Evolutionary conservation across 371 early-diverging fungal species (phyloP).

Genomic region (Actinomortierella ambigua): DNA sequence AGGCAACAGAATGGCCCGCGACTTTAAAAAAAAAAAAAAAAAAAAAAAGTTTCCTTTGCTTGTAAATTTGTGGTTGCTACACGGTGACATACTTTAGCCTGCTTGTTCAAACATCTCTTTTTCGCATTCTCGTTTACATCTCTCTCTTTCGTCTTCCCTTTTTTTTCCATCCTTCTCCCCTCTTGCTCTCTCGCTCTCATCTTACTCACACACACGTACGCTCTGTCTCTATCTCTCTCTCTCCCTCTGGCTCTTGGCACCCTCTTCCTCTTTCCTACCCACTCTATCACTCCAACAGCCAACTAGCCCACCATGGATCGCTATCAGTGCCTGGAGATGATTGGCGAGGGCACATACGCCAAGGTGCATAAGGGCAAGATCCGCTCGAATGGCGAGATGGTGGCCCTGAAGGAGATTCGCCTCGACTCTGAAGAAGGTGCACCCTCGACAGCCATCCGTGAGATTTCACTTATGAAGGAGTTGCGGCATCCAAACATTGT

Average conservation of each 20-base stretch:
- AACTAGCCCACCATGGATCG: constrained; percentile 23
- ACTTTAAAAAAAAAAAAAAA: not conserved
- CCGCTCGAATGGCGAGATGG: constrained; percentile 85
- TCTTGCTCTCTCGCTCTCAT: not conserved
- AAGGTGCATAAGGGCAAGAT: constrained; percentile 98
- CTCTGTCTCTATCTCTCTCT: not conserved
- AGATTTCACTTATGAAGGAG: constrained; percentile 96
- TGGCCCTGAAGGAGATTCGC: constrained; percentile 98
- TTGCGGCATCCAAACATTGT: constrained; percentile 91
- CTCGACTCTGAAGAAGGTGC: constrained; percentile 94
- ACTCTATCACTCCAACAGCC: constrained; percentile 1
- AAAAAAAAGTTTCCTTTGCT: not conserved
- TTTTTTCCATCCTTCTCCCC: not conserved
- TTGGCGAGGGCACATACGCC: constrained; percentile 99
- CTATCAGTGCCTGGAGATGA: constrained; percentile 70
- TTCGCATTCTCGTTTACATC: not conserved
- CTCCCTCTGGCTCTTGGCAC: not conserved
- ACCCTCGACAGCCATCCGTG: constrained; percentile 96
- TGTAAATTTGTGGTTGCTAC: not conserved
- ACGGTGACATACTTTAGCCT: not conserved
- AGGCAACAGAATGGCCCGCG: not conserved
- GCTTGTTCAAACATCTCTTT: not conserved
- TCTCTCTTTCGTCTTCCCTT: not conserved
- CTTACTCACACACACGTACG: not conserved
- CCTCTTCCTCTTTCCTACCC: not conserved